Evolutionary conservation across 495 filamentous ascomycete species (phyloP).

Genomic region (Podospora anserina): DNA sequence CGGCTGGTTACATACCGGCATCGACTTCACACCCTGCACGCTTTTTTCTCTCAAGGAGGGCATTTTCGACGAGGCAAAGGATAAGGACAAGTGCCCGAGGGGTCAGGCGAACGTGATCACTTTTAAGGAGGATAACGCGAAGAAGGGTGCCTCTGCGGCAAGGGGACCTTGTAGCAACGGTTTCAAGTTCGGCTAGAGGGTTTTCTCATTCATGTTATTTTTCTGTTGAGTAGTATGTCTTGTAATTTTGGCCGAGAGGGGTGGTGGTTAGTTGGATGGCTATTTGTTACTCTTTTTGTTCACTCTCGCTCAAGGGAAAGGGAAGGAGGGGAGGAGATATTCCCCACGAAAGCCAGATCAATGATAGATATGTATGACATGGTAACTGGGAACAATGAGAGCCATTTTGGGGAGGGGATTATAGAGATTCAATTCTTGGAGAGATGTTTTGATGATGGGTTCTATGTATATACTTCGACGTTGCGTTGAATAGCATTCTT

Average conservation of each 20-base stretch:
- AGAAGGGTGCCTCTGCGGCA: conserved; percentile 2
- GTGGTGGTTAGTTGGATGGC: not conserved
- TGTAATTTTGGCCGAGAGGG: not conserved
- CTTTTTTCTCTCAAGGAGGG: conserved; percentile 9
- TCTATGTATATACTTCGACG: too few relatives aligned
- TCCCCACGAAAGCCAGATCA: not conserved
- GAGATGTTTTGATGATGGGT: too few relatives aligned
- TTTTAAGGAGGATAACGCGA: not conserved
- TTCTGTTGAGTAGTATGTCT: not conserved
- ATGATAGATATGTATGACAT: not conserved
- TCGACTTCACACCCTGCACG: conserved; percentile 25
- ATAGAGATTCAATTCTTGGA: too few relatives aligned
- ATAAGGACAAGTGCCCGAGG: conserved; percentile 18
- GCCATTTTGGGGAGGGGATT: too few relatives aligned
- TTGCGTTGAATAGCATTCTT: too few relatives aligned
- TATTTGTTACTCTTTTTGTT: not conserved
- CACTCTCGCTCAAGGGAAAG: not conserved
- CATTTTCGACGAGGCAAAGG: not conserved
- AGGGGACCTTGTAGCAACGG: conserved; percentile 22
- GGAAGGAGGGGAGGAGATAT: not conserved
- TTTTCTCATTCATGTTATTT: not conserved
- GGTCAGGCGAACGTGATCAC: conserved; percentile 16
- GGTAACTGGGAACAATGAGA: not conserved
- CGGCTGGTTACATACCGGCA: conserved; percentile 26
- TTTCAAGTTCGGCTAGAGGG: not conserved